These are phyloP conservation scores for Blastocystis sp. DNA, from an alignment of 352 stramenopile genomes.

Conservation along the genomic window DNA sequence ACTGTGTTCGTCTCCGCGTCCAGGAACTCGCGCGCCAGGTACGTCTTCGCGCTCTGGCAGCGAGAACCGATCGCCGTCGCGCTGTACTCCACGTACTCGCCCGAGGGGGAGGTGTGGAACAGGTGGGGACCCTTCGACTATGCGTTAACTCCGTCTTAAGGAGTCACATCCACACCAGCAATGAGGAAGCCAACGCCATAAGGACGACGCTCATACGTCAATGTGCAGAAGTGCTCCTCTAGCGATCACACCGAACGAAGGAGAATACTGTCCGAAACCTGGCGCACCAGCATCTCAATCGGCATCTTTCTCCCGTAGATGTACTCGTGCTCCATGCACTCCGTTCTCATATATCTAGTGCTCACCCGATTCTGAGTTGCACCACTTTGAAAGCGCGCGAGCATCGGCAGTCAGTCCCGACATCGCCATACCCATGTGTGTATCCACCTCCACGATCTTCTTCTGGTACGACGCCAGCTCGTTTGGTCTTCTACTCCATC, in stretches of 20 bases:
- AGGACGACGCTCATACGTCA: slow-evolving; percentile 84
- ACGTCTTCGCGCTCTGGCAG: slow-evolving; percentile 83
- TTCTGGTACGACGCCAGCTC: slow-evolving; percentile 81
- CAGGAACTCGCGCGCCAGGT: slow-evolving; percentile 83
- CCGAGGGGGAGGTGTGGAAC: slow-evolving; percentile 84
- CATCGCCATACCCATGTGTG: slow-evolving; percentile 84
- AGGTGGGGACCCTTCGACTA: slow-evolving; percentile 85
- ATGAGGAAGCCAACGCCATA: slow-evolving; percentile 84
- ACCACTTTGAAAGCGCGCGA: slow-evolving; percentile 76
- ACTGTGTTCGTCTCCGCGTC: slow-evolving; percentile 75
- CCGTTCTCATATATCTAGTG: slow-evolving; percentile 82
- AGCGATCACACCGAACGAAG: not conserved
- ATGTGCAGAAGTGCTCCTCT: slow-evolving; percentile 83
- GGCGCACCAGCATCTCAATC: slow-evolving; percentile 81
- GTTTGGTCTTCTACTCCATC: slow-evolving; percentile 64
- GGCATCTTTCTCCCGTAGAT: slow-evolving; percentile 83
- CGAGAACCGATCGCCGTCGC: slow-evolving; percentile 82
- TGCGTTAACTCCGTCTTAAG: not conserved
- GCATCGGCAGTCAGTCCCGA: slow-evolving; percentile 82
- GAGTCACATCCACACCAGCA: slow-evolving; percentile 77
- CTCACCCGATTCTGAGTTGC: not conserved
- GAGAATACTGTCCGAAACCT: slow-evolving; percentile 78
- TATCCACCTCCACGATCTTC: slow-evolving; percentile 85
- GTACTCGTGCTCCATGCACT: slow-evolving; percentile 86
- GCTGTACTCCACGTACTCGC: slow-evolving; percentile 86